Percentiles rank a stretch among this genome's conserved stretches.
Conservation (phyloP, 139 green algal species). For the Chlorella sp. region DNA sequence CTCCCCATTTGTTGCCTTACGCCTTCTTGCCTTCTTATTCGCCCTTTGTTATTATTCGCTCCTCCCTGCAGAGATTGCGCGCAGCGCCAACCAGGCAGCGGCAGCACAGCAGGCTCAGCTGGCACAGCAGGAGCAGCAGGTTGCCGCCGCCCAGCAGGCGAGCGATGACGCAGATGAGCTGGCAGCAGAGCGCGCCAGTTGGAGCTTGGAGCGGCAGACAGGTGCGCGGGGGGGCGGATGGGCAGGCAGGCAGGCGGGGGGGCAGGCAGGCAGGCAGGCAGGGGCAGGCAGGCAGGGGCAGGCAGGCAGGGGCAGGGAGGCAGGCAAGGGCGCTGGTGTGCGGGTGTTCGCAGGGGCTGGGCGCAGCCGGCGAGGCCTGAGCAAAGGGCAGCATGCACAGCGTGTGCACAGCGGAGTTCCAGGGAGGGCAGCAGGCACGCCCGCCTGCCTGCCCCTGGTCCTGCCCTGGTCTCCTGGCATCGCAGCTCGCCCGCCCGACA, state of each 20-base stretch:
- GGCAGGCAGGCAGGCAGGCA: constrained; percentile 29
- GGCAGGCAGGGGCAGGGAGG: no score
- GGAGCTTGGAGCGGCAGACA: constrained; percentile 58
- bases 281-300: neutral
- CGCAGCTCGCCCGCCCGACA: no score
- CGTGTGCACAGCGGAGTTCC: no score
- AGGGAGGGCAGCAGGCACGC: no score
- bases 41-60: neutral
- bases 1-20: no score
- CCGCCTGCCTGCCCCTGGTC: no score
- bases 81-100: constrained; percentile 9
- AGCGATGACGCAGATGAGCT: constrained; percentile 44
- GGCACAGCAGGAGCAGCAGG: neutral
- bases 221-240: neutral
- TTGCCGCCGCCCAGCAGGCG: neutral
- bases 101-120: neutral
- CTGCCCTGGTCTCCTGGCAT: no score
- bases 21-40: no score
- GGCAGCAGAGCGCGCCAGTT: constrained; percentile 42
- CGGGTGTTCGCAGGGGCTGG: no score
- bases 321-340: neutral
- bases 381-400: no score
- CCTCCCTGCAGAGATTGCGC: neutral
- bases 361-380: no score
- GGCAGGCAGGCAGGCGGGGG: neutral